These are phyloP conservation scores for Boletus subparvulus DNA, from an alignment of 768 basidiomycete species.

Conservation along the genomic window DNA sequence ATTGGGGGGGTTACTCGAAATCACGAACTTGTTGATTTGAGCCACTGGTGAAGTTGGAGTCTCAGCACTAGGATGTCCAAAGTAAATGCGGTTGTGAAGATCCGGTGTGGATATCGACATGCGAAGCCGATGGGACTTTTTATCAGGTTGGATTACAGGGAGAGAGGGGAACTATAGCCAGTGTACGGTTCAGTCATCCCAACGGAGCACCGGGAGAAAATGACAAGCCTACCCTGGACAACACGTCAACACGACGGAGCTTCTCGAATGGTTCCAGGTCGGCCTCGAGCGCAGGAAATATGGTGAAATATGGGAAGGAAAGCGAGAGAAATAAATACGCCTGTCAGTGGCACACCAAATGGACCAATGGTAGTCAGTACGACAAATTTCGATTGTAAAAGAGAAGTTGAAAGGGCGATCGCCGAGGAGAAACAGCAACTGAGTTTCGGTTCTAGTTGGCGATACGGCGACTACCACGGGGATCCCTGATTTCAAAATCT, in stretches of 20 bases:
- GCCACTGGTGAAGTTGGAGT: not conserved
- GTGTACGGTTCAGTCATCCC: not conserved
- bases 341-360: conserved; percentile 34
- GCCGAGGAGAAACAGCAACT: conserved; percentile 14
- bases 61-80: conserved; percentile 1
- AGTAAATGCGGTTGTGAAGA: conserved; percentile 25
- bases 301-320: conserved; percentile 44
- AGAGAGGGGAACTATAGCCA: conserved; percentile 18
- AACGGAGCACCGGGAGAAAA: not conserved
- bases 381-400: conserved; percentile 11
- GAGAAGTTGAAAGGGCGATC: conserved; percentile 13
- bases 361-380: conserved; percentile 15
- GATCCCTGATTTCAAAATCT: conserved; percentile 22
- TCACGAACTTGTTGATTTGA: conserved; percentile 45
- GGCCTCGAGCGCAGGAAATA: conserved; percentile 57
- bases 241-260: conserved; percentile 45
- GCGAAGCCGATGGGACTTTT: conserved; percentile 26
- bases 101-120: conserved; percentile 37
- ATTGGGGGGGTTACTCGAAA: conserved; percentile 73
- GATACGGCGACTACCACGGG: conserved; percentile 7
- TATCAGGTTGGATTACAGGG: conserved; percentile 24
- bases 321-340: conserved; percentile 56
- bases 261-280: conserved; percentile 64
- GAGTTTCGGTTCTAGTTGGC: conserved; percentile 2
- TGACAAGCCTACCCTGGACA: conserved; percentile 20